A percentile compares a stretch with the other conserved stretches of the same genome.
Evolutionary conservation across 495 filamentous ascomycete species (phyloP).

Genomic region (Aspergillus nidulans): DNA sequence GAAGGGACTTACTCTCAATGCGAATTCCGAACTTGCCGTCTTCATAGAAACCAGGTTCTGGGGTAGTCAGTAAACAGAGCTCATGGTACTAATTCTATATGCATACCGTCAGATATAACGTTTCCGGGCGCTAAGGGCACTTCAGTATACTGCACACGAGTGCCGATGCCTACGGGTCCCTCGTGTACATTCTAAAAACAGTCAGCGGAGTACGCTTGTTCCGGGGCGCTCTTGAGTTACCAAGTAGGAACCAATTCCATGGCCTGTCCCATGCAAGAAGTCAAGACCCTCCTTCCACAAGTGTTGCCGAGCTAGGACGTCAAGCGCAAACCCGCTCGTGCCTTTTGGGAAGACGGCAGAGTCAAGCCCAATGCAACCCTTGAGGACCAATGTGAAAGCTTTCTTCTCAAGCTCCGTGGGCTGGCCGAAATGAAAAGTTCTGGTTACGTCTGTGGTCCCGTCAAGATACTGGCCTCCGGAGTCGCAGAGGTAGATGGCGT

Average conservation of each 20-base stretch:
- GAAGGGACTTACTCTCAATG: conserved; percentile 69
- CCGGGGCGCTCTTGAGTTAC: conserved; percentile 27
- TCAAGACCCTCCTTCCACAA: conserved; percentile 92
- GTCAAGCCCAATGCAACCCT: conserved; percentile 92
- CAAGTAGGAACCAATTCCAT: conserved; percentile 88
- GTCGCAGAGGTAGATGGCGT: conserved; percentile 90
- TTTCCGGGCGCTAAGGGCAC: conserved; percentile 87
- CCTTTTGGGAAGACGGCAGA: conserved; percentile 89
- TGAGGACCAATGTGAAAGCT: conserved; percentile 92
- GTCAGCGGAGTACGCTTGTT: conserved; percentile 12
- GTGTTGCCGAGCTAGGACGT: conserved; percentile 83
- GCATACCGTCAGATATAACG: conserved; percentile 74
- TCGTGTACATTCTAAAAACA: conserved; percentile 81
- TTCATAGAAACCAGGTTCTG: conserved; percentile 96
- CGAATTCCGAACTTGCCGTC: conserved; percentile 97
- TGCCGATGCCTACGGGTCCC: conserved; percentile 94
- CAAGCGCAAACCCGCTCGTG: conserved; percentile 87
- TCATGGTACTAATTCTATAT: neutral
- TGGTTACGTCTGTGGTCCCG: conserved; percentile 94
- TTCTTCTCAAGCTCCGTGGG: conserved; percentile 83
- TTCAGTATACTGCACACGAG: conserved; percentile 84
- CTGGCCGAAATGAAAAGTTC: conserved; percentile 86
- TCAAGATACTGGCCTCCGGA: conserved; percentile 94
- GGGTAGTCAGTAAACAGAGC: conserved; percentile 16
- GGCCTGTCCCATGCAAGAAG: conserved; percentile 94